Base-by-base conservation (phyloP, 805 yeast species). In the Candida krabiensis region DNA sequence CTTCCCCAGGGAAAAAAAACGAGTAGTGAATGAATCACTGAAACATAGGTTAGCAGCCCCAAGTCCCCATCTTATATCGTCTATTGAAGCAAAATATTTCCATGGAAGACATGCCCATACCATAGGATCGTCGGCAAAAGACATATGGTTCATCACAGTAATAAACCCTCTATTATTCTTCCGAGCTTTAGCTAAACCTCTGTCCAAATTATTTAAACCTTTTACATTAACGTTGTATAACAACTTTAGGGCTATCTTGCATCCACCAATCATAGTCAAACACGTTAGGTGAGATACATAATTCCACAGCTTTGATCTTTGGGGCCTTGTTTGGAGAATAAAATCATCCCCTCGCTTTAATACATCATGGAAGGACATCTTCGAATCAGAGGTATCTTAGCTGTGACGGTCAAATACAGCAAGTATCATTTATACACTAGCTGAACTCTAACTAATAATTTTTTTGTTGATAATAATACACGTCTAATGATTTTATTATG, bases 41-140 rank as follows among this genome's bases (percentile, higher is more conserved):
- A 93, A 91, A 58, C 98, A 91, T 27, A 91, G 77, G 58, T 93
- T 90, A 35, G 83, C 78, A 9, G 99, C 99, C 0, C 95, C 99
- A 38, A 93, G 69, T 4, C 96, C 90, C 98, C 98, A 91, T 53
- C 99, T 72, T 37, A 88, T 77, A 37, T 77, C 73, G 45, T 80
- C 84, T 13, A 85, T 64, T 39, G 79, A 76, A 11, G 67, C 61
- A 49, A 77, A 84, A 49, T 75, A 77, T 26, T 78, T 70, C 76
- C 81, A 73, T 0, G 97, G 96, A 41, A 90, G 68, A 24, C 84
- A 76, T 0, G 95, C 96, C 86, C 95, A 91, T 30, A 87, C 66
- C 24, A 86, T 72, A 0, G 99, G 99, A 55, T 91, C 99, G 58
- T 91, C 99, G 17, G 88, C 85, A 22, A 75, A 85, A 3, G 90